Percentiles rank a stretch among this genome's conserved stretches.
Evolutionary conservation across 371 early-diverging fungal genomes (phyloP).

Genomic region (Mucor indicus): DNA sequence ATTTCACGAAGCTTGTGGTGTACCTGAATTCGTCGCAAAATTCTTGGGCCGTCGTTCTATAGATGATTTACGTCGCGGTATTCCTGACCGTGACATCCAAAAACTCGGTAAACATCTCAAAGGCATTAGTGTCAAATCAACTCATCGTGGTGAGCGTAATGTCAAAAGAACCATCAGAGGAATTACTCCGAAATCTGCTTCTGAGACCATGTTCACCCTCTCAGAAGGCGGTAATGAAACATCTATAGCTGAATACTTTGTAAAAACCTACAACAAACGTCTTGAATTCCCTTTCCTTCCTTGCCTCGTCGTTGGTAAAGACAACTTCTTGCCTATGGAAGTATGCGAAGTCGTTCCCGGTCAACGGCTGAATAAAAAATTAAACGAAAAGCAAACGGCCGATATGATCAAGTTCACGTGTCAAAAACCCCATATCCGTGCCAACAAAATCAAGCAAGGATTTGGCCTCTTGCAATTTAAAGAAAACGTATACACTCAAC

Average conservation of each 20-base stretch:
- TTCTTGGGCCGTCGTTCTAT: constrained; percentile 56
- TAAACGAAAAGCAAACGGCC: constrained; percentile 82
- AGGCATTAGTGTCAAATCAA: constrained; percentile 66
- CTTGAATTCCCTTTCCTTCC: constrained; percentile 80
- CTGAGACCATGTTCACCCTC: constrained; percentile 61
- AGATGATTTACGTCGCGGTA: constrained; percentile 62
- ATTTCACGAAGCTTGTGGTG: constrained; percentile 73
- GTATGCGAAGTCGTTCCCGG: constrained; percentile 78
- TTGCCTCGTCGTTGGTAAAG: constrained; percentile 69
- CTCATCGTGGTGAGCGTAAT: constrained; percentile 67
- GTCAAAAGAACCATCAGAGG: constrained; percentile 64
- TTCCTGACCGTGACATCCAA: constrained; percentile 56
- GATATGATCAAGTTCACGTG: constrained; percentile 92
- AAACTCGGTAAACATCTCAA: constrained; percentile 69
- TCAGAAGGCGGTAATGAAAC: constrained; percentile 39
- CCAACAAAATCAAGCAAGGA: constrained; percentile 57
- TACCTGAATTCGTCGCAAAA: constrained; percentile 58
- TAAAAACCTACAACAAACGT: constrained; percentile 57
- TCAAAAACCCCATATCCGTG: constrained; percentile 69
- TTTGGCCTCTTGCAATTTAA: constrained; percentile 45
- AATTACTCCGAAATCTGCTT: constrained; percentile 64
- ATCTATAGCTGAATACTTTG: constrained; percentile 77
- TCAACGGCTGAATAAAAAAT: constrained; percentile 74
- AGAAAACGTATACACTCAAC: constrained; percentile 50
- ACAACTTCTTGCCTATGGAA: constrained; percentile 81